Base-by-base conservation (phyloP, 2,329 filamentous ascomycete genomes). In the Cadophora sp. region DNA sequence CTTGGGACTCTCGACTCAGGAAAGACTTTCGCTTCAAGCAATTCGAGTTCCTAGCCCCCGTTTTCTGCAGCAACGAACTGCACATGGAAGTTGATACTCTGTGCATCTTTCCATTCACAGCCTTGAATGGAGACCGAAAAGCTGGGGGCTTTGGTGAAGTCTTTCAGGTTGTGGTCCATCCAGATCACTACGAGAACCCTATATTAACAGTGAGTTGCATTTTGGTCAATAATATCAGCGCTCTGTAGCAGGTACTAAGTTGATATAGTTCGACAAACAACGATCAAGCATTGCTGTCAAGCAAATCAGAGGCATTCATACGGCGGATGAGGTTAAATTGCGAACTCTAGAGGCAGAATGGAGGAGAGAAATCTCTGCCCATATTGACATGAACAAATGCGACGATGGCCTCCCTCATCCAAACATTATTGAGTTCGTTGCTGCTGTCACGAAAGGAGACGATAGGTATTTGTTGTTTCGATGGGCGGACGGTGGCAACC, bases 401-500 rank as follows among this genome's bases (percentile, higher is more conserved):
- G n/a, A 53, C 4, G 16, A 18, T 0, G 50, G 24, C 3, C 11
- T 7, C 6, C 24, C 50, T 5, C 50, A 53, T 6, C 55, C 55
- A 6, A 43, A 59, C 14, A 39, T 59, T 3, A 59, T 59, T 14
- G 33, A 59, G 36, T 43, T 39, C 9, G 14, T 59, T 22, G 55
- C 7, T 7, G 33, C 55, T 6, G 13, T 59, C 2, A 59, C 33
- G 8, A 59, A 1, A 18, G 55, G 55, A 13, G 20, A 43, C 3
- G 9, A 59, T 16, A 13, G 36, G 1, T 59, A 43, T 43, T 22
- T 59, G 3, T 22, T 59, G 33, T 43, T 59, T 59, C 36, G 33
- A 14, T 59, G 55, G 55, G 55, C 36, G 1, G 55, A 59, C 20
- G 55, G 55, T 24, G 55, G 30, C 55, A 59, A 59, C n/a, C 14